Evolutionary conservation across 495 filamentous ascomycete genomes (phyloP), one percentile per base, ranked within the genome.

Genomic region (Saxophila tyrrhenica): DNA sequence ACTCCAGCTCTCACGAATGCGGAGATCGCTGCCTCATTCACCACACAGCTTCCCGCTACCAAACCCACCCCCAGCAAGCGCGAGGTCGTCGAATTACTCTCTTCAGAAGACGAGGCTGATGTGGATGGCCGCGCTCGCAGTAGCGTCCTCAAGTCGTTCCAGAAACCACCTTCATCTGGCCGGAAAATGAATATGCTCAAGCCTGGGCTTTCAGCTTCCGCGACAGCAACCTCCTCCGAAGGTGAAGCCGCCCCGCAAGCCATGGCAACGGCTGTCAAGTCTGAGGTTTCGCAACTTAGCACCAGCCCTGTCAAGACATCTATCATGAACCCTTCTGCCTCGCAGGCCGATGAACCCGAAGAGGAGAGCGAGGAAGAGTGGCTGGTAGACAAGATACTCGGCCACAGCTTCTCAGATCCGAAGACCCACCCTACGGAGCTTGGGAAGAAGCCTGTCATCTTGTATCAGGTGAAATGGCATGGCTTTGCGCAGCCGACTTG

Each of bases 381-480:
- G 45, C 3, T 48, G 20, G 50, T 60, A 16, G 53, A 60, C 15
- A 25, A 39, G 1, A 53, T 60, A 20, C 35, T 60, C 8, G 49
- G 23, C 3, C 58, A 60, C 23, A 38, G 57, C 13, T 16, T 56
- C 7, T 60, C 58, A 17, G 58, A 60, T 39, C 58, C 58, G 20
- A 41, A 52, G 17, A 60, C 53, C 15, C 58, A 60, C 25, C 41
- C 53, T 10, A 10, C 47, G 13, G 48, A 49, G 9, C 29, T 42
- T 1, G 58, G 58, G 2, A 52, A 41, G 16, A 52, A 52, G 43
- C 41, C 58, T 0, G 54, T 56, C 1, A 60, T 57, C 46, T 42
- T 60, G 5, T 60, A 60, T 29, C 46, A 53, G 17, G 50, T 53
- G 15, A 60, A 60, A 24, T 60, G 58, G 58, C 52, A 56, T 13